A percentile compares a stretch with the other conserved stretches of the same genome.
Evolutionary conservation across 495 filamentous ascomycete species (phyloP).

Genomic region (Annulohypoxylon nitens): DNA sequence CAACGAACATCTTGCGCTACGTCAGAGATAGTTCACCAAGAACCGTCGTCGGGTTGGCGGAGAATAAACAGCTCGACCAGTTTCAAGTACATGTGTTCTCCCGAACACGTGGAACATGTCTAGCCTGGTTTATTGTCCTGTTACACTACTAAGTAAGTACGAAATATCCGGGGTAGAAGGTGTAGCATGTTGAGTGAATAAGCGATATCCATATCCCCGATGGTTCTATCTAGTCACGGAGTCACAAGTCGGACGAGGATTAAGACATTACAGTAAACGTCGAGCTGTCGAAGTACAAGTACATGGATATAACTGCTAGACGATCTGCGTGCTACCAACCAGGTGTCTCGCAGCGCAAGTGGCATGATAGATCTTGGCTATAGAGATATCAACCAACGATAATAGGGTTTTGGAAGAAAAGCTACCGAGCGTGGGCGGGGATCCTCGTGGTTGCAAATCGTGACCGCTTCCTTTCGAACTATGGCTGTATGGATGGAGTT

Average conservation of each 20-base stretch:
- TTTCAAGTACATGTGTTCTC: slow-evolving; percentile 40
- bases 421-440: slow-evolving; percentile 19
- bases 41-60: slow-evolving; percentile 16
- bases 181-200: slow-evolving; percentile 15
- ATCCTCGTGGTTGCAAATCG: slow-evolving; percentile 17
- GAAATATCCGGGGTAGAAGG: slow-evolving; percentile 36
- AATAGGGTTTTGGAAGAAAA: slow-evolving; percentile 18
- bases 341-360: slow-evolving; percentile 16
- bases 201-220: slow-evolving; percentile 24
- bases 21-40: not conserved
- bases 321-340: slow-evolving; percentile 33
- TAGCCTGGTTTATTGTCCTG: slow-evolving; percentile 30
- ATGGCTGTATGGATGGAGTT: slow-evolving; percentile 35
- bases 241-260: slow-evolving; percentile 9
- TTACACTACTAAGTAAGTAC: slow-evolving; percentile 14
- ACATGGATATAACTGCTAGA: slow-evolving; percentile 17
- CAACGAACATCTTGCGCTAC: slow-evolving; percentile 7
- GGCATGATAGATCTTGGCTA: slow-evolving; percentile 31
- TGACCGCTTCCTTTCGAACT: slow-evolving; percentile 1
- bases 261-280: slow-evolving; percentile 18
- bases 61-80: slow-evolving; percentile 35
- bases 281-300: slow-evolving; percentile 23
- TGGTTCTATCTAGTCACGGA: slow-evolving; percentile 1
- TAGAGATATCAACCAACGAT: slow-evolving; percentile 9
- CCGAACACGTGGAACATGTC: slow-evolving; percentile 43